These are phyloP conservation scores for Neurospora sp. DNA, from an alignment of 495 filamentous ascomycete species.

Conservation along the genomic window DNA sequence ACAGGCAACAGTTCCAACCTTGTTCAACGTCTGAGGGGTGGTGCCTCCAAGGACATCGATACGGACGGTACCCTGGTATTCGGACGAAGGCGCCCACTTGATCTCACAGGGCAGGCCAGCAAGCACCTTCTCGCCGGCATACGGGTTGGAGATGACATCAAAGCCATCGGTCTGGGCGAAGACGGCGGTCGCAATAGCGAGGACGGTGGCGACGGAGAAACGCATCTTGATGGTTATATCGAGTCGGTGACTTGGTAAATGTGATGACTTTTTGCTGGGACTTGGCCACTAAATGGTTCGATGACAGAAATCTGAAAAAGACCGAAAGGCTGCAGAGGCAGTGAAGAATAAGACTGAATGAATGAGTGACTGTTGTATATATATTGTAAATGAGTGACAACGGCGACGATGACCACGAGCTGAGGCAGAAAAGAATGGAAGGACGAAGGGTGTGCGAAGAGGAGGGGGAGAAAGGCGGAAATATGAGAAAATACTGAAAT, in stretches of 20 bases:
- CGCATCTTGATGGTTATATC: slow-evolving; percentile 30
- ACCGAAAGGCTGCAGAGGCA: background rate
- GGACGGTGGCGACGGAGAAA: slow-evolving; percentile 29
- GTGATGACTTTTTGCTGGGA: background rate
- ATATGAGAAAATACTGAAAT: slow-evolving; percentile 2
- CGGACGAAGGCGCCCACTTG: slow-evolving; percentile 13
- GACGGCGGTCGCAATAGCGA: slow-evolving; percentile 32
- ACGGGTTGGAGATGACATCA: slow-evolving; percentile 28
- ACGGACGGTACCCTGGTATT: slow-evolving; percentile 22
- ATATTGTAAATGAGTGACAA: slow-evolving; percentile 4
- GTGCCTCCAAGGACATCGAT: slow-evolving; percentile 34
- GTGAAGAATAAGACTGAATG: background rate
- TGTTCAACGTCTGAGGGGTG: slow-evolving; percentile 13
- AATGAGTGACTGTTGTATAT: slow-evolving; percentile 8
- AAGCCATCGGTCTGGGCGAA: slow-evolving; percentile 34
- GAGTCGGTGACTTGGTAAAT: background rate
- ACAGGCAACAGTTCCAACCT: slow-evolving; percentile 28
- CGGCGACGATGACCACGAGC: slow-evolving; percentile 1
- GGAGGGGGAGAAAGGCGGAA: background rate
- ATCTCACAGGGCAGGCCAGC: slow-evolving; percentile 30
- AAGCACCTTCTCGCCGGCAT: slow-evolving; percentile 21
- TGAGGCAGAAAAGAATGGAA: slow-evolving; percentile 3
- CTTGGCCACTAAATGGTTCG: slow-evolving; percentile 1
- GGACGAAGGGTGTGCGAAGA: slow-evolving; percentile 7
- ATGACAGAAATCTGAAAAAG: slow-evolving; percentile 7